Conservation (phyloP, 2,329 filamentous ascomycete species). For the Alternaria gansuensis region DNA sequence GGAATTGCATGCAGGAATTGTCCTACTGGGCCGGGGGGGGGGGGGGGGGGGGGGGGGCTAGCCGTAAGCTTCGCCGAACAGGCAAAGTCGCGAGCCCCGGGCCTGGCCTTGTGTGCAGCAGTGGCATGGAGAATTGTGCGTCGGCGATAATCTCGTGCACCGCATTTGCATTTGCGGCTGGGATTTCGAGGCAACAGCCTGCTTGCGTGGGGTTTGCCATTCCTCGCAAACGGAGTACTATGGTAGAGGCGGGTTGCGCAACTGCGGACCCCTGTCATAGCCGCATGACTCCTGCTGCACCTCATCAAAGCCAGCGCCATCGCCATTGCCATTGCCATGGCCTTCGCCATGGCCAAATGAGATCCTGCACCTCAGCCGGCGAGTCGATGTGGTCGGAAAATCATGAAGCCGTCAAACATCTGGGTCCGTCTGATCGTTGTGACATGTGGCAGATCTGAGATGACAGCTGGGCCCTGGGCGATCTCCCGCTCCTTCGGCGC, state of each 20-base stretch:
- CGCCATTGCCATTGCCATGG: too few relatives aligned
- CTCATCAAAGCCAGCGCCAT: slow-evolving; percentile 8
- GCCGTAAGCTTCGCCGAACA: slow-evolving; percentile 5
- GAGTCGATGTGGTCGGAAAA: background rate
- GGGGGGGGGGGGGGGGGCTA: slow-evolving; percentile 24
- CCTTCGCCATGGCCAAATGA: slow-evolving; percentile 1
- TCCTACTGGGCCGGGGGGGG: slow-evolving; percentile 21
- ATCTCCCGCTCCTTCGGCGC: slow-evolving; percentile 12
- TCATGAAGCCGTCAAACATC: background rate
- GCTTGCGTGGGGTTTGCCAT: background rate
- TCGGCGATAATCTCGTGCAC: background rate
- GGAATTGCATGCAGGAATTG: slow-evolving; percentile 13
- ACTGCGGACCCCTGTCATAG: slow-evolving; percentile 10
- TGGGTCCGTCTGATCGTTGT: background rate
- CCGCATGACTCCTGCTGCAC: slow-evolving; percentile 13
- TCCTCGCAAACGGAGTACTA: background rate
- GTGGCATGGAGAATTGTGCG: background rate
- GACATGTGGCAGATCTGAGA: slow-evolving; percentile 6
- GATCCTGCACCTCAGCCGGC: slow-evolving; percentile 1
- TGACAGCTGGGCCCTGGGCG: slow-evolving; percentile 11
- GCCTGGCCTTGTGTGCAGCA: background rate
- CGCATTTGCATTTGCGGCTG: background rate
- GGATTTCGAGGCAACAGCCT: background rate
- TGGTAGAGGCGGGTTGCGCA: slow-evolving; percentile 2
- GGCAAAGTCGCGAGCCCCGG: background rate